phyloP scores from a whole-genome alignment of 192 early-diverging fungal genomes.

The Coemansia sp. region DNA sequence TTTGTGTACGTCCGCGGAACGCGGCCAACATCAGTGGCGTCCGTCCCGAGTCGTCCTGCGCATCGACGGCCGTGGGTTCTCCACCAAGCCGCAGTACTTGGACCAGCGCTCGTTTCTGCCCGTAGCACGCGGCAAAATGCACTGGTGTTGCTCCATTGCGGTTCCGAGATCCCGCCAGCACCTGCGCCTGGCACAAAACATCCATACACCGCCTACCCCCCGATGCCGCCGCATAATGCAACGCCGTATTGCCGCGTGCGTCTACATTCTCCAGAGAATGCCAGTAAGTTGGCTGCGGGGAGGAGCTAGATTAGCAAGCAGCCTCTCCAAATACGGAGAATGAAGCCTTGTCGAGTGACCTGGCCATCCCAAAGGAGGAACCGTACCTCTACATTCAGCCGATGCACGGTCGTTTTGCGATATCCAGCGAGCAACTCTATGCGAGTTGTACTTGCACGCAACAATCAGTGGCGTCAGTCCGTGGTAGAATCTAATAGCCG shows the following conservation, averaged over 20 bases:
- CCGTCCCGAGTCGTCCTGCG: conserved; percentile 24
- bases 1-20: conserved; percentile 33
- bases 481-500: conserved; percentile 4
- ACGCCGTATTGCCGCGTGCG: conserved; percentile 24
- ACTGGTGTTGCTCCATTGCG: conserved; percentile 24
- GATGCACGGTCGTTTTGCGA: conserved; percentile 11
- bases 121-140: conserved; percentile 38
- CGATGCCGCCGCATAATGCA: conserved; percentile 24
- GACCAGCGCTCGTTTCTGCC: conserved; percentile 12
- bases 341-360: no score
- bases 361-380: neutral
- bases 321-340: no score
- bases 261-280: no score
- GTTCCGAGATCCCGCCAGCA: conserved; percentile 11
- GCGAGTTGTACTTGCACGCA: conserved; percentile 26
- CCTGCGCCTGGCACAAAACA: no score
- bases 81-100: neutral
- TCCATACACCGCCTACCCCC: conserved; percentile 13
- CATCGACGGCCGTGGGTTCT: neutral
- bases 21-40: conserved; percentile 43
- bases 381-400: conserved; percentile 24
- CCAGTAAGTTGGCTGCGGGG: no score
- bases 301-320: no score
- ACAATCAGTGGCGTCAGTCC: conserved; percentile 25
- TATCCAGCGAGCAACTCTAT: conserved; percentile 22